Conservation (phyloP, 1,139 yeast genomes). For the Debaryomyces sp. region DNA sequence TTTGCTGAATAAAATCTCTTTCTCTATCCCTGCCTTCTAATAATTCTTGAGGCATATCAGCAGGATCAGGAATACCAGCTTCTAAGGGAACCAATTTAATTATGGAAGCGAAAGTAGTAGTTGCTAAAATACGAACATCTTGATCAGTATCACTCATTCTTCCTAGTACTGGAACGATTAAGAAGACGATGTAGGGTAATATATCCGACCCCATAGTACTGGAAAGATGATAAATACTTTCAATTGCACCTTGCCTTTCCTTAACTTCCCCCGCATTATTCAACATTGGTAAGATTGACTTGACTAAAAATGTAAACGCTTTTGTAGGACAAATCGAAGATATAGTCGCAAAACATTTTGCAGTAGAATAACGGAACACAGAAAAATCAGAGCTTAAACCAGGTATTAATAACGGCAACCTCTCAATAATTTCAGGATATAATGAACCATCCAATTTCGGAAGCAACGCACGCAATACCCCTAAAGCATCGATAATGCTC, state of each 20-base stretch:
- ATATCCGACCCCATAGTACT: slow-evolving; percentile 85
- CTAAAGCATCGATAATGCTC: slow-evolving; percentile 81
- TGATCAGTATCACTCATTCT: slow-evolving; percentile 96
- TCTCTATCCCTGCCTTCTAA: slow-evolving; percentile 90
- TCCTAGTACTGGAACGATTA: slow-evolving; percentile 95
- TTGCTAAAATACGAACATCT: slow-evolving; percentile 87
- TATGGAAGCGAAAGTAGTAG: slow-evolving; percentile 95
- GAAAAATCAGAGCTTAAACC: slow-evolving; percentile 73
- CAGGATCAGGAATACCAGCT: slow-evolving; percentile 97
- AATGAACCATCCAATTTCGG: slow-evolving; percentile 60
- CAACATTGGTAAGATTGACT: slow-evolving; percentile 75
- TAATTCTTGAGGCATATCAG: slow-evolving; percentile 83
- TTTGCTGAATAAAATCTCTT: slow-evolving; percentile 91
- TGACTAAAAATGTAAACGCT: slow-evolving; percentile 82
- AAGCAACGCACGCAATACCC: slow-evolving; percentile 74
- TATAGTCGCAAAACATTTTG: slow-evolving; percentile 84
- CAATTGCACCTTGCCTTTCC: slow-evolving; percentile 93
- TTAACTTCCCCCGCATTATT: slow-evolving; percentile 75
- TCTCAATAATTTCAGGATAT: slow-evolving; percentile 49
- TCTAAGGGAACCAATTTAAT: slow-evolving; percentile 95
- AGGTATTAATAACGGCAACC: slow-evolving; percentile 52
- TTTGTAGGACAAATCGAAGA: slow-evolving; percentile 73
- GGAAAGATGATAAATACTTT: slow-evolving; percentile 84
- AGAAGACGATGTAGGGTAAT: slow-evolving; percentile 90
- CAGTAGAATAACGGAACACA: slow-evolving; percentile 86